These are phyloP conservation scores for Planoprotostelium fungivorum DNA, from an alignment of 78 protist genomes.

Conservation along the genomic window DNA sequence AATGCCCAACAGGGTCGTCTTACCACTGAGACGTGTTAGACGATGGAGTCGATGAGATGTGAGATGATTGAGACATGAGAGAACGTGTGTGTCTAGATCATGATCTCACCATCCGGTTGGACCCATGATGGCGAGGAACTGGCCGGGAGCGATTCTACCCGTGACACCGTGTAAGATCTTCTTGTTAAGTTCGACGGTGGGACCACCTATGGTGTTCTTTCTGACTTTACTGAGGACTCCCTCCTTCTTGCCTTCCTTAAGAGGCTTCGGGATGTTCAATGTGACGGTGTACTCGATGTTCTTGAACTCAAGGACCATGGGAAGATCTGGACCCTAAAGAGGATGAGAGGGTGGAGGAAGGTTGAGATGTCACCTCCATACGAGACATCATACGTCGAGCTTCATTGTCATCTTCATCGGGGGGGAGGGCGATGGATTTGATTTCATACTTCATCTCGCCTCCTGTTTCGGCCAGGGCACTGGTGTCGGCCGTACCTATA, in stretches of 20 bases:
- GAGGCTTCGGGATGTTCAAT: background rate
- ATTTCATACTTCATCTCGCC: background rate
- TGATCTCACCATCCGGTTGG: conserved; percentile 31
- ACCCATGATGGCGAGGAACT: conserved; percentile 44
- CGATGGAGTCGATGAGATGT: no score
- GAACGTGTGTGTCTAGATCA: background rate
- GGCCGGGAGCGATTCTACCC: conserved; percentile 42
- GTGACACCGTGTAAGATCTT: conserved; percentile 25
- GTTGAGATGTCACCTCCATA: no score
- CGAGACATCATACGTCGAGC: background rate
- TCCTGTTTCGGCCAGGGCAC: background rate
- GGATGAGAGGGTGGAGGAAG: no score
- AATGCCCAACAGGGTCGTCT: conserved; percentile 47
- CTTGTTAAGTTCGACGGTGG: background rate
- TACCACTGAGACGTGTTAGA: no score
- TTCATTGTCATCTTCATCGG: background rate
- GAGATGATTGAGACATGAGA: background rate
- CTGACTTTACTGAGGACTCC: background rate
- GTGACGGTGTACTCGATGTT: background rate
- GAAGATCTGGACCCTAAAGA: background rate
- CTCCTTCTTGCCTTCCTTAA: background rate
- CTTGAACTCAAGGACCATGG: background rate
- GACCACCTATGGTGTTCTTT: background rate
- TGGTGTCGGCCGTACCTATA: background rate
- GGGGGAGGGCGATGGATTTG: background rate